Evolutionary conservation across 1,284 basidiomycete species (phyloP).

Genomic region (Testicularia cyperi): DNA sequence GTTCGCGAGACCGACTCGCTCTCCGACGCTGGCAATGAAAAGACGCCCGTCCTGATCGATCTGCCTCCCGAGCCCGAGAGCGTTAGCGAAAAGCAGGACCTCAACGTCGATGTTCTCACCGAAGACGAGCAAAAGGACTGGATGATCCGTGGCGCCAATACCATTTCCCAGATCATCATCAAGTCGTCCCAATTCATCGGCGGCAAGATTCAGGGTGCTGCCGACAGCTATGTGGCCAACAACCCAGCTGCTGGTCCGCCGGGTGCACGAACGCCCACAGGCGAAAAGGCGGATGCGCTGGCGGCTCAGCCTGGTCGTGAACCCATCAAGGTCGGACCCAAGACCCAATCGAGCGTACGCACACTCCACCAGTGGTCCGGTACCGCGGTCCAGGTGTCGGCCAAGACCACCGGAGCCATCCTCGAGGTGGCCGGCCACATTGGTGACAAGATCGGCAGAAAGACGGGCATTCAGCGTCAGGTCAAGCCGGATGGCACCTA

Average conservation of each 20-base stretch:
- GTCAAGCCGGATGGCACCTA: conserved; percentile 22
- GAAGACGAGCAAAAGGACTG: conserved; percentile 36
- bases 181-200: conserved; percentile 48
- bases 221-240: conserved; percentile 41
- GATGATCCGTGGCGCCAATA: conserved; percentile 46
- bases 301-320: conserved; percentile 7
- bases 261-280: conserved; percentile 6
- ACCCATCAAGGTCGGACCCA: conserved; percentile 15
- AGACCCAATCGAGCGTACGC: conserved; percentile 13
- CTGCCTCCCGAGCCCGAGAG: conserved; percentile 26
- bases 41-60: conserved; percentile 47
- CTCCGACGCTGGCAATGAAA: conserved; percentile 39
- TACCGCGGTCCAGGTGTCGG: conserved; percentile 33
- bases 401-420: conserved; percentile 52
- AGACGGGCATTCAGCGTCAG: conserved; percentile 56
- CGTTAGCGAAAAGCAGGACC: conserved; percentile 14
- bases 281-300: conserved; percentile 10
- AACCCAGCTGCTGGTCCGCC: conserved; percentile 19
- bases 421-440: conserved; percentile 49
- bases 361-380: conserved; percentile 33
- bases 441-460: conserved; percentile 57
- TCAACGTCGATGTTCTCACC: conserved; percentile 26
- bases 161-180: conserved; percentile 51
- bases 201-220: conserved; percentile 38
- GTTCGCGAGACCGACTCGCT: conserved; percentile 29